A percentile compares a stretch with the other conserved stretches of the same genome.
phyloP scores from a whole-genome alignment of 805 yeast species.

The Barnettozyma siamensis region DNA sequence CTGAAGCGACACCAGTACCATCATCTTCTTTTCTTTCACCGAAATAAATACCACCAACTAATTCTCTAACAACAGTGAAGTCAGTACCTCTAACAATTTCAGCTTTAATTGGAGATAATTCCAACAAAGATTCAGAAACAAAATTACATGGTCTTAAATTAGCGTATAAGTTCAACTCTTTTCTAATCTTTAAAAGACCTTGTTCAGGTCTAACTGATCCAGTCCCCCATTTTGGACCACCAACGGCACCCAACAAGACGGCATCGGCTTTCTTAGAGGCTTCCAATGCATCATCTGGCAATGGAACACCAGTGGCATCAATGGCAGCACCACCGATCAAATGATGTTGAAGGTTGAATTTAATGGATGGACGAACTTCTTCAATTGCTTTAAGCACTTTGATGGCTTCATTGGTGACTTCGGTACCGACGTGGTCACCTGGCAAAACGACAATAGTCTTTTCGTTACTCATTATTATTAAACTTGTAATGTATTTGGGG shows the following conservation, averaged over 20 bases:
- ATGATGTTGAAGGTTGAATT: slow-evolving; percentile 76
- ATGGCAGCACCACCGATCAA: slow-evolving; percentile 98
- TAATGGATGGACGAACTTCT: slow-evolving; percentile 44
- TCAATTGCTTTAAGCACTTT: slow-evolving; percentile 82
- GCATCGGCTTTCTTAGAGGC: slow-evolving; percentile 89
- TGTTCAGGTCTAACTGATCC: slow-evolving; percentile 96
- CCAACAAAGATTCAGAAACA: slow-evolving; percentile 76
- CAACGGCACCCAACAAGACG: slow-evolving; percentile 95
- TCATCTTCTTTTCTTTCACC: slow-evolving; percentile 94
- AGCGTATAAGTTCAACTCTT: slow-evolving; percentile 90
- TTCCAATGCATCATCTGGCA: slow-evolving; percentile 76
- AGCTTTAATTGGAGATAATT: slow-evolving; percentile 81
- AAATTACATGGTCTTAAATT: slow-evolving; percentile 96
- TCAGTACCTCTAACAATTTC: slow-evolving; percentile 87
- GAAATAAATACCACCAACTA: slow-evolving; percentile 97
- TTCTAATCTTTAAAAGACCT: slow-evolving; percentile 89
- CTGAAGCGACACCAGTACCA: slow-evolving; percentile 82
- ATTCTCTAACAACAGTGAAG: slow-evolving; percentile 89
- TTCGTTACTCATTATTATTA: slow-evolving; percentile 1
- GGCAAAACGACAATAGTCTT: slow-evolving; percentile 85
- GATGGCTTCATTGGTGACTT: slow-evolving; percentile 83
- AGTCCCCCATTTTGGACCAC: slow-evolving; percentile 99
- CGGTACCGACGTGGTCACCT: slow-evolving; percentile 97
- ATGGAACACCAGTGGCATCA: slow-evolving; percentile 91
- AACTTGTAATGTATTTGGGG: not conserved